phyloP scores from a whole-genome alignment of 2,329 filamentous ascomycete genomes.

The Cercospora citrullina region DNA sequence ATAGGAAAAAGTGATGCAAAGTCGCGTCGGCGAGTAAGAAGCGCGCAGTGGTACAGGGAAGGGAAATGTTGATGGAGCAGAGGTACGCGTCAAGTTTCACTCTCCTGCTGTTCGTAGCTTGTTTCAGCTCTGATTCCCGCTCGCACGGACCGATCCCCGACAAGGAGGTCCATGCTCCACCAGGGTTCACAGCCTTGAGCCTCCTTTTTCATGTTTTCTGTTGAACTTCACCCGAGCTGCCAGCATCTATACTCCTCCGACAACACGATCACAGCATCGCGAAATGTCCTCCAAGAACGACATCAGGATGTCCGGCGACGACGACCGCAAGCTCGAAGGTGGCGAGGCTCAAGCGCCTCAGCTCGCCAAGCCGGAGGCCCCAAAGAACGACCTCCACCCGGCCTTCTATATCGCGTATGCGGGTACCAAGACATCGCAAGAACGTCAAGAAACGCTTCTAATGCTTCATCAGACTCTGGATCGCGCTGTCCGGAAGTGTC shows the following conservation, averaged over 20 bases:
- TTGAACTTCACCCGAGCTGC: not conserved
- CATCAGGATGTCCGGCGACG: conserved; percentile 76
- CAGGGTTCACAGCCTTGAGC: not conserved
- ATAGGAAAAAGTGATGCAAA: not conserved
- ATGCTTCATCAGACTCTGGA: conserved; percentile 60
- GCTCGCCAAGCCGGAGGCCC: conserved; percentile 62
- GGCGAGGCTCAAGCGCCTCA: conserved; percentile 59
- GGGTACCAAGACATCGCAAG: conserved; percentile 38
- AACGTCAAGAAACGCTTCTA: conserved; percentile 8
- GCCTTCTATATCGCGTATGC: conserved; percentile 75
- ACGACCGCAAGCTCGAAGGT: conserved; percentile 59
- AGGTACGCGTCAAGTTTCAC: conserved; percentile 1
- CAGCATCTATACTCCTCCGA: not conserved
- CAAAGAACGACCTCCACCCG: conserved; percentile 70
- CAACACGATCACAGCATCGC: not conserved
- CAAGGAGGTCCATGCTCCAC: not conserved
- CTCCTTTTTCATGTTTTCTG: not conserved
- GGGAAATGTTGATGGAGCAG: not conserved
- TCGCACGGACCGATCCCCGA: not conserved
- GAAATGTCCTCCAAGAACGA: conserved; percentile 59
- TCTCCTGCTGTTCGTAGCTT: not conserved
- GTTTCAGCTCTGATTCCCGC: conserved; percentile 1
- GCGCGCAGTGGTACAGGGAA: not conserved
- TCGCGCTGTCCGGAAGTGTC: conserved; percentile 85
- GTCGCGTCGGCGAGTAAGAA: not conserved